Conservation (phyloP, 768 basidiomycete genomes). For the Hypholoma sublateritium region DNA sequence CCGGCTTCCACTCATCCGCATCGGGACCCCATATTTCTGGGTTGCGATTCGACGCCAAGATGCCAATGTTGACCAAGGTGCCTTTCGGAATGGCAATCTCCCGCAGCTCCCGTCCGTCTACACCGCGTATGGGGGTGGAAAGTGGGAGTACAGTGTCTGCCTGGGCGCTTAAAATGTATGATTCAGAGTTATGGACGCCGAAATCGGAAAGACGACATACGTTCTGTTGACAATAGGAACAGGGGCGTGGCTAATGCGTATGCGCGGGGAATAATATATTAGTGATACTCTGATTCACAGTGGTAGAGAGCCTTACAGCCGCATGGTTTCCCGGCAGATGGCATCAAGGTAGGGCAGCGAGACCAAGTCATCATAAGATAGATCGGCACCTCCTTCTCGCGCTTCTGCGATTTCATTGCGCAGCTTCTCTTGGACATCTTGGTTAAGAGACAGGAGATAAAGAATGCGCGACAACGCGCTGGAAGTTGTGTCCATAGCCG, state of each 20-base stretch:
- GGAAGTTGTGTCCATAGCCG: conserved; percentile 25
- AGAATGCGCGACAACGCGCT: conserved; percentile 20
- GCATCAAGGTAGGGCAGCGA: conserved; percentile 35
- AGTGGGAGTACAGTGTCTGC: conserved; percentile 43
- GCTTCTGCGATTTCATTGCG: conserved; percentile 23
- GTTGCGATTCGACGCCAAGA: conserved; percentile 32
- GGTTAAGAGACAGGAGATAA: conserved; percentile 15
- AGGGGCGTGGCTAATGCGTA: neutral
- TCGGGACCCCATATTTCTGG: conserved; percentile 41
- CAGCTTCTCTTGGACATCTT: conserved; percentile 21
- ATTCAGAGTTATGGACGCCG: neutral
- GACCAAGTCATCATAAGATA: conserved; percentile 37
- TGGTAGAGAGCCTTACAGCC: conserved; percentile 24
- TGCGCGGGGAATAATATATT: neutral
- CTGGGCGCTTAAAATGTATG: conserved; percentile 14
- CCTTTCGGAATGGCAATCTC: conserved; percentile 39
- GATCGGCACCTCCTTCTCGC: conserved; percentile 19
- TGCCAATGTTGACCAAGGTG: conserved; percentile 37
- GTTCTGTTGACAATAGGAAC: conserved; percentile 1
- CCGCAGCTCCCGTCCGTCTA: conserved; percentile 37
- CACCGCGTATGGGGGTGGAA: conserved; percentile 32
- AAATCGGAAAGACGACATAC: neutral
- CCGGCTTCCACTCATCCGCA: conserved; percentile 41
- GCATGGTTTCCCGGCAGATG: conserved; percentile 35
- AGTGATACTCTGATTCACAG: too few species aligned